A percentile compares a stretch with the other conserved stretches of the same genome.
These are phyloP conservation scores for Flaveria sonorensis DNA, from an alignment of 129 eudicot genomes.

Conservation along the genomic window DNA sequence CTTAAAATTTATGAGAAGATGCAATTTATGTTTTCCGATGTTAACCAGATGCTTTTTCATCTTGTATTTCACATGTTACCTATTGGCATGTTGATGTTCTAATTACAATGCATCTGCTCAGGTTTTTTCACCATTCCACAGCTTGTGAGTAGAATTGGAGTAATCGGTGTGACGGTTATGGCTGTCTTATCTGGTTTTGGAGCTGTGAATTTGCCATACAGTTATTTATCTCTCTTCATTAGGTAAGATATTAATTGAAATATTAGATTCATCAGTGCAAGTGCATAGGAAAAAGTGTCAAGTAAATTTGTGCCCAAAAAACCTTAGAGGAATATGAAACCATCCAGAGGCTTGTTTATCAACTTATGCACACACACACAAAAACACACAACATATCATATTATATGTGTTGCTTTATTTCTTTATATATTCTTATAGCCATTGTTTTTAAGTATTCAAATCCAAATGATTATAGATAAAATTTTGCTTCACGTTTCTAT, in stretches of 20 bases:
- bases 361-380: not conserved
- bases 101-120: constrained; percentile 36
- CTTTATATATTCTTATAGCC: not conserved
- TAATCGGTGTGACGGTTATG: constrained; percentile 97
- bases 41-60: not conserved
- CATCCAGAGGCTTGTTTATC: not conserved
- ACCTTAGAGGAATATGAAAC: constrained; percentile 2
- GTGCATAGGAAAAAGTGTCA: not conserved
- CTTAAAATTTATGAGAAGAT: not conserved
- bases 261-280: constrained; percentile 12
- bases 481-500: not conserved
- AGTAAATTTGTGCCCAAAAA: not conserved
- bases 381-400: not conserved
- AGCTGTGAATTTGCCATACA: constrained; percentile 97
- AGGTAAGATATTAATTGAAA: constrained; percentile 49
- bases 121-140: constrained; percentile 99
- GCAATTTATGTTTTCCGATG: constrained; percentile 7
- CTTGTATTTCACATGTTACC: constrained; percentile 6
- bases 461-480: not conserved
- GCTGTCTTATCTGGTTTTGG: constrained; percentile 98
- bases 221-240: constrained; percentile 94
- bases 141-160: constrained; percentile 98
- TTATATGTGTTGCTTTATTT: not conserved
- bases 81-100: constrained; percentile 19
- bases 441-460: not conserved